A percentile compares a stretch with the other conserved stretches of the same genome.
Evolutionary conservation across 1,284 basidiomycete species (phyloP).

Genomic region (Psilocybe mexicana): DNA sequence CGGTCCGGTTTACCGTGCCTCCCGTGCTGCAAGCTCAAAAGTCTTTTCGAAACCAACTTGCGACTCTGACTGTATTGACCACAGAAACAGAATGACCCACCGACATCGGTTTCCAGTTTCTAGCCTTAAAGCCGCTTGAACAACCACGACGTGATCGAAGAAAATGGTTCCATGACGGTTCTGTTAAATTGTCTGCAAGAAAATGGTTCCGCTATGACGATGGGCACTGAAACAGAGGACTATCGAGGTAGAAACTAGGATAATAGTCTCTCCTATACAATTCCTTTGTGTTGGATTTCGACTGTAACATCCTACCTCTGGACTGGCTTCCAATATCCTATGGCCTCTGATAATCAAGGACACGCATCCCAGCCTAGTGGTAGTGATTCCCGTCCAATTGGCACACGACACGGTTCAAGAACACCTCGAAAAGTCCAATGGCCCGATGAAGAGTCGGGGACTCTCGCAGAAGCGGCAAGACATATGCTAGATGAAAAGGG

Average conservation of each 20-base stretch:
- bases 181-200: no score
- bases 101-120: no score
- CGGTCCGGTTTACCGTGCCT: no score
- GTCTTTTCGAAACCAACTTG: no score
- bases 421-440: constrained; percentile 53
- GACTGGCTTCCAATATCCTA: neutral
- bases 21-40: no score
- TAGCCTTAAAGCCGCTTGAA: no score
- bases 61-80: no score
- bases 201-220: constrained; percentile 11
- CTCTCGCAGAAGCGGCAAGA: constrained; percentile 11
- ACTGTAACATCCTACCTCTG: no score
- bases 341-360: neutral
- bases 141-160: neutral
- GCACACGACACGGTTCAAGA: constrained; percentile 35
- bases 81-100: no score
- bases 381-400: neutral
- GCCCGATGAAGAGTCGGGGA: constrained; percentile 29
- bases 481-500: constrained; percentile 49
- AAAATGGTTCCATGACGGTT: neutral
- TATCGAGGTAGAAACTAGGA: no score
- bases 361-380: neutral
- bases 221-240: constrained; percentile 3
- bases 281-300: neutral
- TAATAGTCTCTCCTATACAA: no score